Evolutionary conservation across 768 basidiomycete genomes (phyloP).

Genomic region (Tulasnella sp.): DNA sequence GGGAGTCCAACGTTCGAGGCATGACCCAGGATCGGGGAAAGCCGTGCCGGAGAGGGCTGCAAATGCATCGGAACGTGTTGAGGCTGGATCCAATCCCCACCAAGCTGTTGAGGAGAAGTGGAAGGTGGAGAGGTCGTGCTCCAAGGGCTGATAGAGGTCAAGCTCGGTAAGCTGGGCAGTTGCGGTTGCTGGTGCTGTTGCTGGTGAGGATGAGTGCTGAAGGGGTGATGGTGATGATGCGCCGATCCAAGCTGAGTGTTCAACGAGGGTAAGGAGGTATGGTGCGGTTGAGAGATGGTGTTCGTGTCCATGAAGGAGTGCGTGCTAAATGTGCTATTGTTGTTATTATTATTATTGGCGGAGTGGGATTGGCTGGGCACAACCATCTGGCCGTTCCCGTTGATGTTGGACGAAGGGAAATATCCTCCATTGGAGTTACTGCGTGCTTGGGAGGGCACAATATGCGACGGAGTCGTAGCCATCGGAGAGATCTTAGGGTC

Average conservation of each 20-base stretch:
- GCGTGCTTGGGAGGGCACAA: slow-evolving; percentile 4
- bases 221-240: slow-evolving; percentile 8
- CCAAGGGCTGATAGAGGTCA: neutral
- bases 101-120: too few species aligned
- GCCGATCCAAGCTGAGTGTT: neutral
- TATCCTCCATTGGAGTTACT: slow-evolving; percentile 5
- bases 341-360: neutral
- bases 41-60: slow-evolving; percentile 15
- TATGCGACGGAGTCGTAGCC: neutral
- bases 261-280: neutral
- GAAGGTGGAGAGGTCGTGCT: too few species aligned
- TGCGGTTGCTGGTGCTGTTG: neutral
- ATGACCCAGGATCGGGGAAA: slow-evolving; percentile 15
- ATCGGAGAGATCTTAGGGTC: neutral
- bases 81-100: slow-evolving; percentile 10
- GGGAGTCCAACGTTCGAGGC: slow-evolving; percentile 4
- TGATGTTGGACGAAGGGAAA: slow-evolving; percentile 2
- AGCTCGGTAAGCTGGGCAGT: slow-evolving; percentile 10
- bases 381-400: neutral
- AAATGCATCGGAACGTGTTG: slow-evolving; percentile 15
- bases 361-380: slow-evolving; percentile 11
- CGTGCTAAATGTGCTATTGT: neutral
- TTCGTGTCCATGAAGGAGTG: slow-evolving; percentile 19
- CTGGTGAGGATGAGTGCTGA: neutral
- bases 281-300: slow-evolving; percentile 9